These are phyloP conservation scores for Pseudodiploospora longispora DNA, from an alignment of 2,329 filamentous ascomycete genomes.

Conservation along the genomic window DNA sequence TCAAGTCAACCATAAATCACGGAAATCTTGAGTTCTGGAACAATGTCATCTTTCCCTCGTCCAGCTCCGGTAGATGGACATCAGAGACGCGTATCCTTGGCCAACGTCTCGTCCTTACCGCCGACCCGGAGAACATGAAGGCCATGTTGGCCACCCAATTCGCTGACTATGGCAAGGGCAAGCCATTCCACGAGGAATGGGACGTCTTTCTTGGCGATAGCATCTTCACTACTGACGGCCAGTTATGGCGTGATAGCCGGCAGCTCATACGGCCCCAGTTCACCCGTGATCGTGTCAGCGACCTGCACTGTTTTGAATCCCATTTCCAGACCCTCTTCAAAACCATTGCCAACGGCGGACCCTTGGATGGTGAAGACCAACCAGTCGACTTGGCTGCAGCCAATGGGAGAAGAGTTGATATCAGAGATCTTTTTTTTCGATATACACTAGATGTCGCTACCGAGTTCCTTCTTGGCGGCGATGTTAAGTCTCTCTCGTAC, in stretches of 20 bases:
- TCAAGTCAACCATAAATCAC: conserved; percentile 44
- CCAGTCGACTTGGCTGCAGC: conserved; percentile 54
- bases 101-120: conserved; percentile 62
- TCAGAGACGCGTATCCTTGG: conserved; percentile 49
- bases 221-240: conserved; percentile 74
- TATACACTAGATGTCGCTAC: conserved; percentile 79
- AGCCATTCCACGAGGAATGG: conserved; percentile 68
- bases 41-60: conserved; percentile 34
- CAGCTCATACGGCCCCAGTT: conserved; percentile 81
- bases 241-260: conserved; percentile 71
- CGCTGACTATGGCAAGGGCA: conserved; percentile 71
- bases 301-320: conserved; percentile 72
- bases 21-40: conserved; percentile 56
- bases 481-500: conserved; percentile 55
- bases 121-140: conserved; percentile 84
- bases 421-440: conserved; percentile 74
- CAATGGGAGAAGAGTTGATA: conserved; percentile 57
- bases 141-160: conserved; percentile 82
- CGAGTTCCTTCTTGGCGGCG: conserved; percentile 75
- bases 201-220: conserved; percentile 63
- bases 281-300: conserved; percentile 73
- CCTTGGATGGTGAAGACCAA: conserved; percentile 51
- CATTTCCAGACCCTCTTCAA: conserved; percentile 69
- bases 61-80: conserved; percentile 38
- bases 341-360: conserved; percentile 52